These are phyloP conservation scores for Phalaenopsis aphrodite DNA, from an alignment of 106 monocot genomes.

Conservation along the genomic window DNA sequence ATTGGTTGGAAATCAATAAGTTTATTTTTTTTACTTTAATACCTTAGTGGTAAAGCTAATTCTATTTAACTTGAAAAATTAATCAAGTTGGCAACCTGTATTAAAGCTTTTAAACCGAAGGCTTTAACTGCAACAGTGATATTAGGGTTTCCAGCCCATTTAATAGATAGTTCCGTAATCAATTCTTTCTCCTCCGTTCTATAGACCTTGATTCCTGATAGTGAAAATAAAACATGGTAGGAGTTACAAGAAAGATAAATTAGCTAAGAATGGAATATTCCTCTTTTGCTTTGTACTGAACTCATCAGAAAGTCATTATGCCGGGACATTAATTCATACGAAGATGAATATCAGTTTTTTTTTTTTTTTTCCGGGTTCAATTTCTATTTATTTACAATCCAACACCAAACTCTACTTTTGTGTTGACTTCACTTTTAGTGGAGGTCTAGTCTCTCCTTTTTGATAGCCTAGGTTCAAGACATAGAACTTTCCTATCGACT, in stretches of 20 bases:
- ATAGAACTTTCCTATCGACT: too few relatives aligned
- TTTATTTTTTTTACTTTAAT: neutral
- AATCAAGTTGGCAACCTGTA: conserved; percentile 34
- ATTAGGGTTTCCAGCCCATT: conserved; percentile 95
- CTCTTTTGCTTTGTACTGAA: neutral
- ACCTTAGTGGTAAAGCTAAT: neutral
- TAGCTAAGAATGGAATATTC: neutral
- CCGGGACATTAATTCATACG: neutral
- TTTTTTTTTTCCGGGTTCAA: too few relatives aligned
- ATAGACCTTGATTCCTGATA: conserved; percentile 78
- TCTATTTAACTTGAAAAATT: neutral
- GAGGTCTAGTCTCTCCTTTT: too few relatives aligned
- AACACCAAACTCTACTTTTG: too few relatives aligned
- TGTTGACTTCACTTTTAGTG: too few relatives aligned
- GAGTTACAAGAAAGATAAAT: neutral
- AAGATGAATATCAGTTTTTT: neutral
- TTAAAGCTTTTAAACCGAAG: conserved; percentile 57
- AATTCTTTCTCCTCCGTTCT: conserved; percentile 74
- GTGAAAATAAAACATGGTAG: neutral
- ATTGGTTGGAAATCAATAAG: neutral
- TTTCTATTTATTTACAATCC: too few relatives aligned
- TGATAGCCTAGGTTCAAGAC: too few relatives aligned
- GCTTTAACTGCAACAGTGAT: conserved; percentile 55
- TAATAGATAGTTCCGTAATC: conserved; percentile 70
- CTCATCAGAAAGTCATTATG: neutral